Evolutionary conservation across 495 filamentous ascomycete species (phyloP), one percentile per base, ranked within the genome.

Genomic region (Penicillium turbatum): DNA sequence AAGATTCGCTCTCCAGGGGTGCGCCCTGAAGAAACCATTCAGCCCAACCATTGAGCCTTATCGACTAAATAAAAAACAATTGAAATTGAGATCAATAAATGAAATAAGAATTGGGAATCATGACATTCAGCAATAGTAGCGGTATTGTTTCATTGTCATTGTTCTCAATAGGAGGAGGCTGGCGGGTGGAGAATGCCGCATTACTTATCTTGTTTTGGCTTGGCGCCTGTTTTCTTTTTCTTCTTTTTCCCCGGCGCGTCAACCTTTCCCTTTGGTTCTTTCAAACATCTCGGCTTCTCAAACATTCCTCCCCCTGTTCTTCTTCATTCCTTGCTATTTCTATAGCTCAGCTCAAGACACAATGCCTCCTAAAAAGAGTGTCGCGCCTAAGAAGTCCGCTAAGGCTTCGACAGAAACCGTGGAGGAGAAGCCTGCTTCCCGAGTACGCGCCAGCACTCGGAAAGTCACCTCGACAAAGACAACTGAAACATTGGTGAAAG

Each of bases 361-460:
- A 39, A 75, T 72, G 71, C 68, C 68, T 55, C 71, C 70, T 4
- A 73, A 70, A 47, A 73, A 67, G 50, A 50, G 52, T 50, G 47
- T 56, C 5, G 42, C 55, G 21, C 42, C 55, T 7, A 35, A 59
- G 15, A 49, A 63, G 35, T 55, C 64, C 51, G 44, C 63, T 1
- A 24, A 48, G 17, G 13, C 46, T 37, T 48, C 46, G 13, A 48
- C 32, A 9, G 46, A 48, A 9, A 37, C 46, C 8, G 40, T 29
- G 3, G n/a, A 37, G 9, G 30, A 44, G 24, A 44, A 15, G 29
- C 15, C 26, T 11, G 30, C 41, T 31, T 9, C 30, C 17, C 41
- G 39, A n/a, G 13, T 27, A 24, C 39, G 41, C 27, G 15, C 41
- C 41, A 44, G 41, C 44, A 26, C 47, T 11, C 29, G 32, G 10